Evolutionary conservation across 2,329 filamentous ascomycete species (phyloP).

Genomic region (Xylaria multiplex): DNA sequence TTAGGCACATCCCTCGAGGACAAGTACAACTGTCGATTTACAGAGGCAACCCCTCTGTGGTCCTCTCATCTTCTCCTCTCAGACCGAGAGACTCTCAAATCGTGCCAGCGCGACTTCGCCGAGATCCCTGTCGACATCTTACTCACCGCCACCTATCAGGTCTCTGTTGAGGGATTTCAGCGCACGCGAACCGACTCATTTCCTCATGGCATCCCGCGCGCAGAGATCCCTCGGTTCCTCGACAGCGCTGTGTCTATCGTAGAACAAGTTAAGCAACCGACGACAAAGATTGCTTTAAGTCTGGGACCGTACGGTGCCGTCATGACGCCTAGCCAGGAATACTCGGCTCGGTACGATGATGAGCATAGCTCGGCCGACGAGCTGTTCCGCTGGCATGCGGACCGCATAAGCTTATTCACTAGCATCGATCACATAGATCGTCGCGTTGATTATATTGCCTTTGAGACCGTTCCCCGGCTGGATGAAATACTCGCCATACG

Average conservation of each 20-base stretch:
- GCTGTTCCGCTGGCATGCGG: conserved; percentile 66
- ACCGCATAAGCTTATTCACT: conserved; percentile 63
- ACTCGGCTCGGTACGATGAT: conserved; percentile 68
- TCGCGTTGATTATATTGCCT: conserved; percentile 65
- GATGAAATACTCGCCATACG: conserved; percentile 70
- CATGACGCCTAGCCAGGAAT: conserved; percentile 73
- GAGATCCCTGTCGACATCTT: conserved; percentile 69
- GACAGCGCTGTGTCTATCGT: conserved; percentile 58
- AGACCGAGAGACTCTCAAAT: conserved; percentile 60
- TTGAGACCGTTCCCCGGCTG: conserved; percentile 72
- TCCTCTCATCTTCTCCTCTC: conserved; percentile 72
- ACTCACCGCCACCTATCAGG: conserved; percentile 75
- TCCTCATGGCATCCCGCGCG: conserved; percentile 56
- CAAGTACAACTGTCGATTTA: conserved; percentile 63
- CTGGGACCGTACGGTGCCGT: conserved; percentile 74
- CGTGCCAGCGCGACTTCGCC: conserved; percentile 67
- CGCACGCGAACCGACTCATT: conserved; percentile 56
- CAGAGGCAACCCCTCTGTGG: conserved; percentile 67
- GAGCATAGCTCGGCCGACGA: conserved; percentile 55
- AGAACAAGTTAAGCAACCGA: conserved; percentile 47
- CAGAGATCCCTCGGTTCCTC: conserved; percentile 55
- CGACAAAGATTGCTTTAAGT: conserved; percentile 64
- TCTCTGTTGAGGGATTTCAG: conserved; percentile 66
- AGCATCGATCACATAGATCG: conserved; percentile 51
- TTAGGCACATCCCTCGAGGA: conserved; percentile 74